Conservation (phyloP, 1,139 yeast species). For the Taiozyma onychis region DNA sequence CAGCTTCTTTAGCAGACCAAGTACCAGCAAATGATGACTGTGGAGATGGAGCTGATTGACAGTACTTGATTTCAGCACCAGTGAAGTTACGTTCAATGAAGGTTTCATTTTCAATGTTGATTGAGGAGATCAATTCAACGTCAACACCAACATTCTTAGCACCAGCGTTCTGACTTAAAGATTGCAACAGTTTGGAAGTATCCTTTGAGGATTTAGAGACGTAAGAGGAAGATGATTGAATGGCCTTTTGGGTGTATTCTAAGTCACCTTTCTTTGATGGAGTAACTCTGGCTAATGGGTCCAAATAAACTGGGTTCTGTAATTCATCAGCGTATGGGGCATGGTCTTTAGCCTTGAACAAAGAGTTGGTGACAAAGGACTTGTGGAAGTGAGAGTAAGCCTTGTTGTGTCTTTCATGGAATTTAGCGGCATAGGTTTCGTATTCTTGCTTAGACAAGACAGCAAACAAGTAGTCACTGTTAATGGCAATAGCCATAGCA, state of each 20-base stretch:
- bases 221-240: slow-evolving; percentile 32
- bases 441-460: slow-evolving; percentile 69
- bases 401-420: slow-evolving; percentile 74
- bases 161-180: slow-evolving; percentile 44
- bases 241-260: slow-evolving; percentile 40
- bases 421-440: slow-evolving; percentile 64
- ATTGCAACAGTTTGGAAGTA: slow-evolving; percentile 38
- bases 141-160: slow-evolving; percentile 91
- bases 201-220: slow-evolving; percentile 31
- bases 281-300: slow-evolving; percentile 70
- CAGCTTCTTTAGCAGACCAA: slow-evolving; percentile 99
- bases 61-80: slow-evolving; percentile 68
- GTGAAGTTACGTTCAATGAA: slow-evolving; percentile 93
- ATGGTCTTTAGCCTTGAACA: slow-evolving; percentile 90
- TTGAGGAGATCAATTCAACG: slow-evolving; percentile 78
- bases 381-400: slow-evolving; percentile 96
- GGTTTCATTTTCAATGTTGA: slow-evolving; percentile 81
- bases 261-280: slow-evolving; percentile 44
- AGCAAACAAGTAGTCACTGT: slow-evolving; percentile 90
- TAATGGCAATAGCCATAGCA: slow-evolving; percentile 88
- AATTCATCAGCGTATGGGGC: slow-evolving; percentile 88
- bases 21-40: slow-evolving; percentile 94
- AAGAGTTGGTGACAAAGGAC: slow-evolving; percentile 84
- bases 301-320: slow-evolving; percentile 87
- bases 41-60: slow-evolving; percentile 65